Percentiles rank a stretch among this genome's conserved stretches.
Conservation (phyloP, 2,329 filamentous ascomycete genomes). For the Mycosphaerella sp. region DNA sequence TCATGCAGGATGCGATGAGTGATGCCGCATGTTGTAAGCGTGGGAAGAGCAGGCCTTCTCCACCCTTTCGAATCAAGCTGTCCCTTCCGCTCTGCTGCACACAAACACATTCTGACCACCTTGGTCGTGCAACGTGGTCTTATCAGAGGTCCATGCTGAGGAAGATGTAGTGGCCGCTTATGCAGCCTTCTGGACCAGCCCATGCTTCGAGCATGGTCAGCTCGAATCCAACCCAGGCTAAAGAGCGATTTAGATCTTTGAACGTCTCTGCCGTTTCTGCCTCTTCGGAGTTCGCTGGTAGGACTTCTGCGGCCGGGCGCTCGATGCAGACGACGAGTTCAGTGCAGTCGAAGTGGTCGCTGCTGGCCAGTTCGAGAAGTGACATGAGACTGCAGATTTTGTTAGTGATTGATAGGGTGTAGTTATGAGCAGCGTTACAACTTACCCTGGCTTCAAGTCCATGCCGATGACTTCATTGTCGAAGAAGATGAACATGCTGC, state of each 20-base stretch:
- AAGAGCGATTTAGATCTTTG: conserved; percentile 66
- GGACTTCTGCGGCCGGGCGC: conserved; percentile 58
- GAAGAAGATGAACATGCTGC: conserved; percentile 82
- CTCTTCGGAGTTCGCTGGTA: conserved; percentile 23
- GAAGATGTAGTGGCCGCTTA: conserved; percentile 76
- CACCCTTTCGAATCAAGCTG: not conserved
- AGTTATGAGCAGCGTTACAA: conserved; percentile 23
- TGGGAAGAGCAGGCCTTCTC: conserved; percentile 1
- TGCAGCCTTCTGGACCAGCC: conserved; percentile 53
- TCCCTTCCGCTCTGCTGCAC: not conserved
- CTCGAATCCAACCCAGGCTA: conserved; percentile 91
- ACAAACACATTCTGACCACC: not conserved
- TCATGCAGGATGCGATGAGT: conserved; percentile 8
- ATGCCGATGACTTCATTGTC: conserved; percentile 64
- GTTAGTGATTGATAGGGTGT: conserved; percentile 3
- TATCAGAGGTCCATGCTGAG: conserved; percentile 79
- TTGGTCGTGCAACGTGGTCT: not conserved
- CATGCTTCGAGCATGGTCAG: conserved; percentile 74
- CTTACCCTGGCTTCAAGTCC: conserved; percentile 83
- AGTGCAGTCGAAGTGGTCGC: conserved; percentile 63
- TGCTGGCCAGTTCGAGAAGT: conserved; percentile 78
- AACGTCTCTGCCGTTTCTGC: conserved; percentile 42
- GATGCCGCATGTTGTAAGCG: not conserved
- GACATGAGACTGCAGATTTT: conserved; percentile 57
- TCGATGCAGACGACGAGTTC: conserved; percentile 77